A percentile compares a stretch with the other conserved stretches of the same genome.
These are phyloP conservation scores for Cupressus sempervirens DNA, from an alignment of 75 land plant genomes.

Conservation along the genomic window DNA sequence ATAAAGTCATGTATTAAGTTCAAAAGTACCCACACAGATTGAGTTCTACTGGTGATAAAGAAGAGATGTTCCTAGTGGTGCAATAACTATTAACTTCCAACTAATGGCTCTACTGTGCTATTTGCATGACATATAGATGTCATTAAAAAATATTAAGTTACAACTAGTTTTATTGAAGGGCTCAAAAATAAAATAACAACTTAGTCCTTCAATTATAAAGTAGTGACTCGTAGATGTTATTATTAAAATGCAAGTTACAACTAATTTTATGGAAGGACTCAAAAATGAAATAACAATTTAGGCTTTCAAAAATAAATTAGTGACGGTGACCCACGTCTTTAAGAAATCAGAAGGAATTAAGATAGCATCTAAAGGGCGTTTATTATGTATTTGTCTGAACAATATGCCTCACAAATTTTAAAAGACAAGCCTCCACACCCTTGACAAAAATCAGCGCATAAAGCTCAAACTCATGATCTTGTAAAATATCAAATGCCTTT, in stretches of 20 bases:
- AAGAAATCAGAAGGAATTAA: no score
- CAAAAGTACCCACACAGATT: neutral
- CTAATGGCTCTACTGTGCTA: neutral
- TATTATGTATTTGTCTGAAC: neutral
- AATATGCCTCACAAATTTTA: neutral
- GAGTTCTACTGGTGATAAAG: neutral
- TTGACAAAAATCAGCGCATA: neutral
- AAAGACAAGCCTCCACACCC: neutral
- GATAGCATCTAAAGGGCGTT: neutral
- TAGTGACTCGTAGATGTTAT: no score
- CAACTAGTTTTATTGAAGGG: no score
- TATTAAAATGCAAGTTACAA: no score
- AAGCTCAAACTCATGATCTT: neutral
- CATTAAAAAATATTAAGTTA: no score
- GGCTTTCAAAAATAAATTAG: no score
- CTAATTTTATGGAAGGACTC: no score
- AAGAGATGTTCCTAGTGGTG: neutral
- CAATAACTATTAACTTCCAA: neutral
- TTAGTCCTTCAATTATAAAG: no score
- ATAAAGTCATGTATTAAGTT: neutral
- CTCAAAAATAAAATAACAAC: no score
- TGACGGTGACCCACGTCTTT: no score
- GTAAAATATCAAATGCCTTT: neutral
- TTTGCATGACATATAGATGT: no score
- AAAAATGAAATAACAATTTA: no score